Conservation (phyloP, 305 asterid genomes). For the Fraxinus nigra region DNA sequence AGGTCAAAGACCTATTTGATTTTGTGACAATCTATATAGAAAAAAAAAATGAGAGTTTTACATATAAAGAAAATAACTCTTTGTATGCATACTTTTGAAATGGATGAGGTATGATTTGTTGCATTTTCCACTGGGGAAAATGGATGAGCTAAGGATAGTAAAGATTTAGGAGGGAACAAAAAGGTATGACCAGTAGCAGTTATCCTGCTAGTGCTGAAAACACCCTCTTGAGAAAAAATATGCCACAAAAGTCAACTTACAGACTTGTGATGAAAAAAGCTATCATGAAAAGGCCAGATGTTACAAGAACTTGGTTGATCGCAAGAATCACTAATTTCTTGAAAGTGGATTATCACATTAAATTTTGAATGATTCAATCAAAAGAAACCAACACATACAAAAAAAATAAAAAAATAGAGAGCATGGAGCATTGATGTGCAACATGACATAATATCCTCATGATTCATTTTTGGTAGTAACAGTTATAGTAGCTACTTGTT, state of each 20-base stretch:
- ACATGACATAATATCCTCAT: not conserved
- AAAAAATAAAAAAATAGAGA: constrained; percentile 8
- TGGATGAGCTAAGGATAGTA: constrained; percentile 10
- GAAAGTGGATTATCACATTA: not conserved
- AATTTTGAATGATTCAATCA: not conserved
- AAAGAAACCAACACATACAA: constrained; percentile 10
- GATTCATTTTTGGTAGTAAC: constrained; percentile 9
- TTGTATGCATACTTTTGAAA: not conserved
- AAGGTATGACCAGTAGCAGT: constrained; percentile 2
- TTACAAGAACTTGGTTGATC: not conserved
- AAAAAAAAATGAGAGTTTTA: constrained; percentile 22
- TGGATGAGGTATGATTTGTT: not conserved
- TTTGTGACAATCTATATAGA: constrained; percentile 67
- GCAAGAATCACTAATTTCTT: not conserved
- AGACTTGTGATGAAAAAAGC: not conserved
- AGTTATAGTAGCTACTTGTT: constrained; percentile 7
- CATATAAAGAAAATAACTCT: constrained; percentile 4
- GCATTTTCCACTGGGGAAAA: not conserved
- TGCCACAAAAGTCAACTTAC: constrained; percentile 16
- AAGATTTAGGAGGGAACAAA: constrained; percentile 14
- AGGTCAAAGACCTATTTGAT: constrained; percentile 49
- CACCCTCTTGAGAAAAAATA: not conserved
- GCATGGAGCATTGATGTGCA: not conserved
- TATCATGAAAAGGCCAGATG: not conserved
- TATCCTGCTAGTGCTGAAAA: constrained; percentile 20